These are phyloP conservation scores for Trichoderma harzianum DNA, from an alignment of 2,329 filamentous ascomycete genomes.

Conservation along the genomic window DNA sequence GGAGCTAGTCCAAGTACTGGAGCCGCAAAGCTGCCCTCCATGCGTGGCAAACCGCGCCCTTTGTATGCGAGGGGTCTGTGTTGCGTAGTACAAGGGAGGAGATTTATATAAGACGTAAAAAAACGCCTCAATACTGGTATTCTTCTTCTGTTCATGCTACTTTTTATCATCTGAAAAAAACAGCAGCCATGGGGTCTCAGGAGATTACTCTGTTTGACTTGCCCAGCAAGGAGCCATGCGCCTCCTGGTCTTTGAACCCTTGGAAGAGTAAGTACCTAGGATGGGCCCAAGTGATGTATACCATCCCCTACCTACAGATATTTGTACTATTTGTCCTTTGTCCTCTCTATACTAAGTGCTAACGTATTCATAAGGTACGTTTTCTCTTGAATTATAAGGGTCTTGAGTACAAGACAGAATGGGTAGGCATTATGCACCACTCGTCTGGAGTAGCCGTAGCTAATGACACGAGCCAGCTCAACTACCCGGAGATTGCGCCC, in stretches of 20 bases:
- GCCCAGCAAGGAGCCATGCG: conserved; percentile 47
- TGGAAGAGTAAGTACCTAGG: conserved; percentile 50
- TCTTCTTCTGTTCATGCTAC: background rate
- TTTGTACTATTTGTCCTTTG: background rate
- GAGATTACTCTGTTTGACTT: conserved; percentile 60
- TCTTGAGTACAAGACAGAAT: conserved; percentile 65
- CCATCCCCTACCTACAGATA: background rate
- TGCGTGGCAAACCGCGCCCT: background rate
- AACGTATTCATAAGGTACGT: conserved; percentile 46
- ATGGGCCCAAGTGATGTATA: background rate
- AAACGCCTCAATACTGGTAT: background rate
- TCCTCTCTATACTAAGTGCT: background rate
- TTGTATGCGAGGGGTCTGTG: background rate
- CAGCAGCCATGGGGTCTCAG: conserved; percentile 28
- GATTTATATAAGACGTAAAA: background rate
- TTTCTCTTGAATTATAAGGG: conserved; percentile 65
- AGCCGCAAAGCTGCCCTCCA: too few species aligned
- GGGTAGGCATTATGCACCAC: conserved; percentile 36
- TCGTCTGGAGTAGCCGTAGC: background rate
- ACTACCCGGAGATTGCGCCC: conserved; percentile 63
- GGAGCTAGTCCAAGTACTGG: background rate
- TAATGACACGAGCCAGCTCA: conserved; percentile 37
- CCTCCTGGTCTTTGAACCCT: conserved; percentile 64
- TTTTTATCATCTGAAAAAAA: background rate
- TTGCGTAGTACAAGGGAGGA: background rate